Base-by-base conservation (phyloP, 495 filamentous ascomycete genomes). In the Trichoderma erinaceum region DNA sequence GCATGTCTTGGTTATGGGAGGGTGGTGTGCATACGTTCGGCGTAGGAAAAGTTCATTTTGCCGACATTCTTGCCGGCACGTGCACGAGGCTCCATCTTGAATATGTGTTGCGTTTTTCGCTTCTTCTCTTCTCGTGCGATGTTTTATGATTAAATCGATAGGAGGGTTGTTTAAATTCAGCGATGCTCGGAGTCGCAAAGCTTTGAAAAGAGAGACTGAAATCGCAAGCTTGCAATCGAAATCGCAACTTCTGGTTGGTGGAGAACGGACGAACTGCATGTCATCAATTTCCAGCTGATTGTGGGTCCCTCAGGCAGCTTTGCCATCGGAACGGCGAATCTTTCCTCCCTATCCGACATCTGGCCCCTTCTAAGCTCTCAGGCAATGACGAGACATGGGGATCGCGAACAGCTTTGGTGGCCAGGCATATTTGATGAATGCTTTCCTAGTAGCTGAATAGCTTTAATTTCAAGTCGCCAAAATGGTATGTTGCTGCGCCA, bases 21-120 rank as follows among this genome's bases (percentile, higher is more conserved):
- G 4, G 18, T 23, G 21, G n/a, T 1, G 46, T 15, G 81, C 84
- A 29, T 82, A 97, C 93, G 82, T 73, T 97, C 93, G 76, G 84
- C 83, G 61, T 88, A 77, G 64, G 77, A 79, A 76, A 97, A 94
- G 76, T 94, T 96, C 83, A 92, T 89, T 74, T 96, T 92, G 71
- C 92, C 92, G 73, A 92, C 91, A 77, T 93, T 90, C 74, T 92
- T 89, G 70, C 87, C 89, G 69, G 87, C 88, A 72, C 90, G 87
- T 48, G 89, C 90, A 64, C 90, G 83, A 65, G 89, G 90, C 77
- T 93, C 90, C 75, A 90, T 86, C 65, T 77, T 80, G 69, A 65
- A 46, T 66, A 61, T 15, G 11, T n/a, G 23, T 65, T n/a, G 43
- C 13, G 18, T 63, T 48, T 61, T 16, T 23, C 16, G 18, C 63